These are phyloP conservation scores for Lagenidium giganteum DNA, from an alignment of 352 stramenopile genomes.

Conservation along the genomic window DNA sequence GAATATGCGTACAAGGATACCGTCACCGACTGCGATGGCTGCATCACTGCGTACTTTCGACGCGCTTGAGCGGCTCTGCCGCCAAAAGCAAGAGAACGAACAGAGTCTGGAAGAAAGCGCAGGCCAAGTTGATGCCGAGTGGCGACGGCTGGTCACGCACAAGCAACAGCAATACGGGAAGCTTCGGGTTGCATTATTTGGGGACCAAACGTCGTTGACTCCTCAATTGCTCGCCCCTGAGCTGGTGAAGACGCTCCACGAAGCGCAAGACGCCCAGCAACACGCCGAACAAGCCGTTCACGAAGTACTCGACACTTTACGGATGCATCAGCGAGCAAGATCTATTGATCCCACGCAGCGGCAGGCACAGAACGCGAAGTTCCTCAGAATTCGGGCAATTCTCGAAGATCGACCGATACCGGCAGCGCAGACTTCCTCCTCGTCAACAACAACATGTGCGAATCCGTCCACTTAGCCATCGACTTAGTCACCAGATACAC, in stretches of 20 bases:
- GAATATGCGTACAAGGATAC: no score
- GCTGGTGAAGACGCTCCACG: constrained; percentile 1
- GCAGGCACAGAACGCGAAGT: constrained; percentile 11
- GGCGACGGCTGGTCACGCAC: constrained; percentile 9
- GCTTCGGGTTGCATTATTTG: constrained; percentile 19
- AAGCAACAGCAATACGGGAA: constrained; percentile 13
- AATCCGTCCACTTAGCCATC: no score
- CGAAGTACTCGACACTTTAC: constrained; percentile 12
- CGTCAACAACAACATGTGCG: no score
- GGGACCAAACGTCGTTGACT: constrained; percentile 15
- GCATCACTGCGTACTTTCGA: constrained; percentile 20
- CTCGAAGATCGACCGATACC: no score
- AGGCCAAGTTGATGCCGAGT: constrained; percentile 10
- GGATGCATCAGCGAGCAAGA: constrained; percentile 10
- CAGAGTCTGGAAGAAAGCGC: constrained; percentile 4
- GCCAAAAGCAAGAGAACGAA: constrained; percentile 10
- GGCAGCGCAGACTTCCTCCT: no score
- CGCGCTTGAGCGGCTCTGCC: constrained; percentile 16
- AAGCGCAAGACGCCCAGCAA: constrained; percentile 13
- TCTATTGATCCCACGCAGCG: constrained; percentile 14
- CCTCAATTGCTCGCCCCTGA: constrained; percentile 15
- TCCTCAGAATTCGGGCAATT: no score
- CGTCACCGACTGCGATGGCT: background rate
- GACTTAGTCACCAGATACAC: no score
- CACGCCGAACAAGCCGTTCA: constrained; percentile 13